These are phyloP conservation scores for Nitzschia sp. DNA, from an alignment of 108 stramenopile genomes.

Conservation along the genomic window DNA sequence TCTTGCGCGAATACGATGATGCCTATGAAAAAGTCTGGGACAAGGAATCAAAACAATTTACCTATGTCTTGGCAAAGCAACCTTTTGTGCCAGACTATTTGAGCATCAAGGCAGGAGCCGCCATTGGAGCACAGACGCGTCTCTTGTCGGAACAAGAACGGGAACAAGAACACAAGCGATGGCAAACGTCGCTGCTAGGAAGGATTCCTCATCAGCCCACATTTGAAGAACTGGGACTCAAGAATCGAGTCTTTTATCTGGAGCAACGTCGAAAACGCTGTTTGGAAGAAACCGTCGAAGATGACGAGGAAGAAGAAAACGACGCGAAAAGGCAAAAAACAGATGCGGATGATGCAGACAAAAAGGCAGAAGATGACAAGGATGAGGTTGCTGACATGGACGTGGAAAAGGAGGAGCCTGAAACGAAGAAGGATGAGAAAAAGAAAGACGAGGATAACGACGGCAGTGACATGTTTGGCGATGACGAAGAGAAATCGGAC, in stretches of 20 bases:
- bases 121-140: slow-evolving; percentile 37
- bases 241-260: slow-evolving; percentile 55
- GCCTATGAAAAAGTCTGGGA: slow-evolving; percentile 43
- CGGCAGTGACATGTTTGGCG: neutral
- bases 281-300: slow-evolving; percentile 25
- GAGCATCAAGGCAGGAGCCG: slow-evolving; percentile 30
- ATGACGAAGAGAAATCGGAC: slow-evolving; percentile 14
- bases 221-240: slow-evolving; percentile 68
- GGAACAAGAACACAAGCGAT: slow-evolving; percentile 61
- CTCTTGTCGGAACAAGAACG: slow-evolving; percentile 42
- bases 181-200: slow-evolving; percentile 55
- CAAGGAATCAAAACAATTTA: slow-evolving; percentile 12
- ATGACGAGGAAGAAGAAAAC: slow-evolving; percentile 23
- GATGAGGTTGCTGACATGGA: neutral
- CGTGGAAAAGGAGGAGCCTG: neutral
- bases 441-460: neutral
- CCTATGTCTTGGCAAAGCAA: slow-evolving; percentile 24
- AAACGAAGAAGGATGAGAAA: slow-evolving; percentile 1
- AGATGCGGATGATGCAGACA: neutral
- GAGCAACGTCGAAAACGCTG: slow-evolving; percentile 55
- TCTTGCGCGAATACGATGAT: slow-evolving; percentile 35
- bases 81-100: slow-evolving; percentile 22
- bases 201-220: slow-evolving; percentile 74
- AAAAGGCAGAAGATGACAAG: slow-evolving; percentile 12
- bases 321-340: neutral